Percentiles rank a stretch among this genome's conserved stretches.
phyloP scores from a whole-genome alignment of 352 stramenopile genomes.

The Aphanomyces euteiches region DNA sequence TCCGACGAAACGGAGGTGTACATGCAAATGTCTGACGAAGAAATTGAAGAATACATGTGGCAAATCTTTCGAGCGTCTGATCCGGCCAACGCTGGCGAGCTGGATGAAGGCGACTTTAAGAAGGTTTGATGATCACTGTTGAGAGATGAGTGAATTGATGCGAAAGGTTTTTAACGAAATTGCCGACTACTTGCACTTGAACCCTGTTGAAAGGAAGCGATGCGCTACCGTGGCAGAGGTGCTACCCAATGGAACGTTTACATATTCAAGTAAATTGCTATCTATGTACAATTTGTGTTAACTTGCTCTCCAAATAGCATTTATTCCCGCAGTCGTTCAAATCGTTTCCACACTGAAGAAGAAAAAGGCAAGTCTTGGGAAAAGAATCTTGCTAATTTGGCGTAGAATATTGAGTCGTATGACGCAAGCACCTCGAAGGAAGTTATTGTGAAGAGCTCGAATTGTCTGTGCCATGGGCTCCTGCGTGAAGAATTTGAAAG shows the following conservation, averaged over 20 bases:
- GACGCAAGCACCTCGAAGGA: conserved; percentile 5
- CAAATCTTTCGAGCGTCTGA: conserved; percentile 48
- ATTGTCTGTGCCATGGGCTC: conserved; percentile 70
- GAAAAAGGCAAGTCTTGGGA: conserved; percentile 33
- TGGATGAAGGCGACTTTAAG: conserved; percentile 46
- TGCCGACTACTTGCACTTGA: conserved; percentile 55
- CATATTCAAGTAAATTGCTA: conserved; percentile 7
- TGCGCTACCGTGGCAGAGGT: conserved; percentile 65
- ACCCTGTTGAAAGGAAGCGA: conserved; percentile 47
- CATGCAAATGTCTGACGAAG: conserved; percentile 59
- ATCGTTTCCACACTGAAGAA: conserved; percentile 35
- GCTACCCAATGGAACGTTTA: conserved; percentile 38
- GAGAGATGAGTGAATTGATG: background rate
- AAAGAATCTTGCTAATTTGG: conserved; percentile 46
- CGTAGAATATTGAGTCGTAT: conserved; percentile 40
- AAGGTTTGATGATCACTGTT: conserved; percentile 33
- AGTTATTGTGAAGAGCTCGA: conserved; percentile 35
- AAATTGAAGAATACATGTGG: conserved; percentile 47
- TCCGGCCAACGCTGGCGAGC: conserved; percentile 40
- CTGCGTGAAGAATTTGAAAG: conserved; percentile 80
- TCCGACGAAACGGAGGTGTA: conserved; percentile 35
- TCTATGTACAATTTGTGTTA: background rate
- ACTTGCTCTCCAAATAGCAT: background rate
- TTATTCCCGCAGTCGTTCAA: conserved; percentile 30
- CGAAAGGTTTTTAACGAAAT: conserved; percentile 31